phyloP scores from a whole-genome alignment of 1,139 yeast species.

The Protomyces gravidus region DNA sequence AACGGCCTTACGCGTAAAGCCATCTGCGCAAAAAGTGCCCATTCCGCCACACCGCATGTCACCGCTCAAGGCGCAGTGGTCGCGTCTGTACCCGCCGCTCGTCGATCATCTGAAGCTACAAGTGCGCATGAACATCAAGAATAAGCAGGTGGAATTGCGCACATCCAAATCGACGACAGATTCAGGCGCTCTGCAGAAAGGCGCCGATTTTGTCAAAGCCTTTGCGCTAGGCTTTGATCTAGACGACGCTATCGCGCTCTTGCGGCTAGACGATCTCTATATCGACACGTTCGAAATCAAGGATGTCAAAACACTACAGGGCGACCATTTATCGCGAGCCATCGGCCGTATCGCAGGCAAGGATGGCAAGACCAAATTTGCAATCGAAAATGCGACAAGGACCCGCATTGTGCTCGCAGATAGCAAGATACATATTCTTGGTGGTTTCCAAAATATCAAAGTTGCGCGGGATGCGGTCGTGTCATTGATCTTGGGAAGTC shows the following conservation, averaged over 20 bases:
- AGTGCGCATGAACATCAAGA: constrained; percentile 82
- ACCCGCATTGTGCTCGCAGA: constrained; percentile 97
- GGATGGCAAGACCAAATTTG: constrained; percentile 97
- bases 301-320: constrained; percentile 90
- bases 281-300: constrained; percentile 95
- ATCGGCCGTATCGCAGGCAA: constrained; percentile 99
- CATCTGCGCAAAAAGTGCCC: constrained; percentile 80
- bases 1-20: constrained; percentile 61
- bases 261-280: constrained; percentile 90
- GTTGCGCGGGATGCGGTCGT: constrained; percentile 98
- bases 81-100: constrained; percentile 88
- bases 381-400: constrained; percentile 96
- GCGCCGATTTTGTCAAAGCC: constrained; percentile 93
- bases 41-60: constrained; percentile 97
- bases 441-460: constrained; percentile 93
- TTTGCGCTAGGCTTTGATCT: constrained; percentile 93
- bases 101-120: constrained; percentile 92
- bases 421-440: constrained; percentile 89
- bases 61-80: constrained; percentile 84
- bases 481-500: constrained; percentile 89
- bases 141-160: constrained; percentile 78
- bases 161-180: constrained; percentile 81
- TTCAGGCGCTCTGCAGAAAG: constrained; percentile 92
- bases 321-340: constrained; percentile 96
- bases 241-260: constrained; percentile 91